phyloP scores from a whole-genome alignment of 768 basidiomycete species.

The Aureoboletus auriporus region DNA sequence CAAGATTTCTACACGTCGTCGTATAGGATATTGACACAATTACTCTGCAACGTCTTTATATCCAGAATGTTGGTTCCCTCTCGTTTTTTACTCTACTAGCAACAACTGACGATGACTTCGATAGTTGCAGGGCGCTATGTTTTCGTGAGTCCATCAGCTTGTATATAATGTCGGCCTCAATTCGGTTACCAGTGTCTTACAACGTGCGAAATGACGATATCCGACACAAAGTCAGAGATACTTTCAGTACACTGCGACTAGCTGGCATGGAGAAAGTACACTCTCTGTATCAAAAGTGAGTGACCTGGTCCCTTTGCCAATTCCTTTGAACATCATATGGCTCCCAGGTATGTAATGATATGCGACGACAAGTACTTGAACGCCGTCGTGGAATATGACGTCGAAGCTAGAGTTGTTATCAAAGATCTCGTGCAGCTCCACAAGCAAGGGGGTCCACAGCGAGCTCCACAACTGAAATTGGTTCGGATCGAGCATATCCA shows the following conservation, averaged over 20 bases:
- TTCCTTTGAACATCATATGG: background rate
- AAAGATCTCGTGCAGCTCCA: slow-evolving; percentile 24
- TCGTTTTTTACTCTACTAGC: background rate
- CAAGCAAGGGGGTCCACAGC: background rate
- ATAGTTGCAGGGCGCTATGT: slow-evolving; percentile 45
- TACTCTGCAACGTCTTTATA: slow-evolving; percentile 36
- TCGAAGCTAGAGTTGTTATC: slow-evolving; percentile 3
- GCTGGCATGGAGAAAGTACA: background rate
- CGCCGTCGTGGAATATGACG: slow-evolving; percentile 12
- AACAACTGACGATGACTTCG: background rate
- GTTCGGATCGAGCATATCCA: slow-evolving; percentile 28
- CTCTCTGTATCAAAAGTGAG: slow-evolving; percentile 8
- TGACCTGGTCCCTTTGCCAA: background rate
- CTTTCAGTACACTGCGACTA: slow-evolving; percentile 8
- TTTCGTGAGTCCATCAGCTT: slow-evolving; percentile 36
- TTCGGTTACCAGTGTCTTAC: slow-evolving; percentile 16
- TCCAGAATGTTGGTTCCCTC: slow-evolving; percentile 40
- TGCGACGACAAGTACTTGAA: slow-evolving; percentile 8
- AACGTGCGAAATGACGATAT: slow-evolving; percentile 16
- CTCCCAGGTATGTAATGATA: background rate
- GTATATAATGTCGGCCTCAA: background rate
- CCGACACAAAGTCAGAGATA: slow-evolving; percentile 4
- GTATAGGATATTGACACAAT: slow-evolving; percentile 10
- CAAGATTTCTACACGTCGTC: slow-evolving; percentile 8
- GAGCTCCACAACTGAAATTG: background rate